Evolutionary conservation across 139 green algal species (phyloP).

Genomic region (Asterochloris sp.): DNA sequence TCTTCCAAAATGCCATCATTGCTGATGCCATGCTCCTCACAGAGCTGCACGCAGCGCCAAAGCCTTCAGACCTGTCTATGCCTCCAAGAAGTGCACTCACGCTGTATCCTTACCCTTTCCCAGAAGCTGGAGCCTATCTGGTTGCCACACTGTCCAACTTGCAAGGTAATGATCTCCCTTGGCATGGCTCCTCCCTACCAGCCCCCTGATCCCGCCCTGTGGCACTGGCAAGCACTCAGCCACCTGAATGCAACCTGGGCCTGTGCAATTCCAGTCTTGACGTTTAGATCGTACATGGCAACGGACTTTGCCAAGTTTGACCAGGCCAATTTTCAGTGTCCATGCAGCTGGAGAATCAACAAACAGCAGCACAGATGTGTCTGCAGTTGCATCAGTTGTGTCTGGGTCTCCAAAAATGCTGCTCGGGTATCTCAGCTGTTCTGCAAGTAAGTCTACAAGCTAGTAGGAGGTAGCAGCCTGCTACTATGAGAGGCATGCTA

Average conservation of each 20-base stretch:
- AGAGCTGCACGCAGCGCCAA: conserved; percentile 63
- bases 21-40: conserved; percentile 94
- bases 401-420: too few species aligned
- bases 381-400: too few species aligned
- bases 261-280: not conserved
- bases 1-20: conserved; percentile 94
- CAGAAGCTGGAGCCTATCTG: conserved; percentile 98
- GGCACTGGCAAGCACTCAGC: too few species aligned
- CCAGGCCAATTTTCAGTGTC: too few species aligned
- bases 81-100: not conserved
- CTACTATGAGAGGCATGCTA: too few species aligned
- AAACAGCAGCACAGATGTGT: too few species aligned
- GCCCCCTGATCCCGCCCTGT: too few species aligned
- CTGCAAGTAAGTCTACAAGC: too few species aligned
- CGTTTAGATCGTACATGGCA: not conserved
- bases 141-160: conserved; percentile 98
- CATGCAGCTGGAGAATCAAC: too few species aligned
- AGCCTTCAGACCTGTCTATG: not conserved
- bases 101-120: conserved; percentile 43
- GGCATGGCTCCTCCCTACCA: conserved; percentile 66
- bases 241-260: not conserved
- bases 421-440: too few species aligned
- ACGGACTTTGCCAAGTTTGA: too few species aligned
- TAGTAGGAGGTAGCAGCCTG: too few species aligned
- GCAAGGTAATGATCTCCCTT: conserved; percentile 95